These are phyloP conservation scores for Rhinocladiella similis DNA, from an alignment of 2,329 filamentous ascomycete species.

Conservation along the genomic window DNA sequence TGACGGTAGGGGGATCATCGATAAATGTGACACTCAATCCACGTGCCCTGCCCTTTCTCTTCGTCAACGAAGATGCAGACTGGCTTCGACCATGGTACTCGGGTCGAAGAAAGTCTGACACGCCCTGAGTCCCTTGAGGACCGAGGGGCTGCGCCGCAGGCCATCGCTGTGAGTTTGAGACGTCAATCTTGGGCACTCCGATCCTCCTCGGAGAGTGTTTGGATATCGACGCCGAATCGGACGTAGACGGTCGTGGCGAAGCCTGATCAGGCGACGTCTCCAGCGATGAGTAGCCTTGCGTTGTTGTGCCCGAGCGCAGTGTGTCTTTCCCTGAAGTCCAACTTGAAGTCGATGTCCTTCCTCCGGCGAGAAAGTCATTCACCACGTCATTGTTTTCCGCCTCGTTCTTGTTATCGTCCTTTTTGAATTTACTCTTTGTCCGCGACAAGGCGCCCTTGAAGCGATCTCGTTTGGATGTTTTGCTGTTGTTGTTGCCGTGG, in stretches of 20 bases:
- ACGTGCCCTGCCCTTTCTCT: constrained; percentile 54
- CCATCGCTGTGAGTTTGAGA: constrained; percentile 36
- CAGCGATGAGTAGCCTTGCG: neutral
- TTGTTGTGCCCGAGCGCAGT: neutral
- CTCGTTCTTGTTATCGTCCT: constrained; percentile 22
- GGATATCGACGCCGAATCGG: constrained; percentile 21
- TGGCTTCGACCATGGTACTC: constrained; percentile 25
- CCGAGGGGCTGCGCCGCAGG: constrained; percentile 31
- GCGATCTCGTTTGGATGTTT: constrained; percentile 21
- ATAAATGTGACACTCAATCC: constrained; percentile 74
- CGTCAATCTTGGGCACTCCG: constrained; percentile 36
- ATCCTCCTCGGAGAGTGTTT: constrained; percentile 33
- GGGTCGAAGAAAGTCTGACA: constrained; percentile 19
- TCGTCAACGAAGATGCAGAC: constrained; percentile 31
- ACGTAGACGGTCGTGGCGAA: constrained; percentile 26
- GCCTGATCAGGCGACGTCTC: constrained; percentile 1
- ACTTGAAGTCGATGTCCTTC: constrained; percentile 22
- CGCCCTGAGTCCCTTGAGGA: constrained; percentile 4
- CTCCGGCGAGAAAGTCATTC: constrained; percentile 28
- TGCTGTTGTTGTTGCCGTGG: constrained; percentile 1
- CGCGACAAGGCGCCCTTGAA: constrained; percentile 27
- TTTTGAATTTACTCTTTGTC: constrained; percentile 30
- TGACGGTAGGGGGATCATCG: constrained; percentile 72
- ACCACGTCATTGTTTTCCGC: constrained; percentile 23
- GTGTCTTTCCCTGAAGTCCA: constrained; percentile 5